Evolutionary conservation across 2,329 filamentous ascomycete genomes (phyloP).

Genomic region (Leptographium galeiforme): DNA sequence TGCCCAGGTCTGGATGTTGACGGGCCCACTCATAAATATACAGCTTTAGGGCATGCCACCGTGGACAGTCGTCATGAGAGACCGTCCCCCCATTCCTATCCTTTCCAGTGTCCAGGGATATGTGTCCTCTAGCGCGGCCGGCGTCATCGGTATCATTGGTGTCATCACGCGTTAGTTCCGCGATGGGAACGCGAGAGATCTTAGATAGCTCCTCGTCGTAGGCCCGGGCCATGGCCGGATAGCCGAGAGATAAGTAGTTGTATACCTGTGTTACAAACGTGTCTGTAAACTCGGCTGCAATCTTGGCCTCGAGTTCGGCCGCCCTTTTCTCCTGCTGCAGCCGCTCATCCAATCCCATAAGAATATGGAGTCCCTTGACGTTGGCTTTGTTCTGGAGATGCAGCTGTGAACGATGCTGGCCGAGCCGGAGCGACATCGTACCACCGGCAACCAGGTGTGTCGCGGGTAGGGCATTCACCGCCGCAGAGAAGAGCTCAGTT

Average conservation of each 20-base stretch:
- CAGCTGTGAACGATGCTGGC: slow-evolving; percentile 9
- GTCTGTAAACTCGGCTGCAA: slow-evolving; percentile 60
- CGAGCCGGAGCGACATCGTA: background rate
- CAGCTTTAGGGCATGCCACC: slow-evolving; percentile 71
- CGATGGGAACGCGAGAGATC: slow-evolving; percentile 57
- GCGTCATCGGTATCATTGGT: slow-evolving; percentile 31
- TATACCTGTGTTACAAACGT: slow-evolving; percentile 88
- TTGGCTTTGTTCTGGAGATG: slow-evolving; percentile 15
- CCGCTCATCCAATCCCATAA: slow-evolving; percentile 37
- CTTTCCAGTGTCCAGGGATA: slow-evolving; percentile 47
- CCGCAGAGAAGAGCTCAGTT: background rate
- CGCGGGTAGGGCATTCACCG: background rate
- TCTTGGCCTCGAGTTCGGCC: slow-evolving; percentile 38
- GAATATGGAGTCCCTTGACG: slow-evolving; percentile 26
- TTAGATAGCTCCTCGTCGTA: slow-evolving; percentile 79
- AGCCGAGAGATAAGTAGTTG: slow-evolving; percentile 89
- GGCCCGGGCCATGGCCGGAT: slow-evolving; percentile 68
- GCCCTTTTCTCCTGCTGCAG: slow-evolving; percentile 34
- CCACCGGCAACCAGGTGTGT: slow-evolving; percentile 12
- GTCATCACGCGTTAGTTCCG: slow-evolving; percentile 62
- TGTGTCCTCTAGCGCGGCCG: slow-evolving; percentile 52
- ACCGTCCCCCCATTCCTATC: background rate
- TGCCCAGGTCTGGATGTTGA: slow-evolving; percentile 64
- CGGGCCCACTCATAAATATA: slow-evolving; percentile 86
- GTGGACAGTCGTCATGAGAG: slow-evolving; percentile 41